Conservation (phyloP, 2,329 filamentous ascomycete genomes). For the Sarocladium strictum region DNA sequence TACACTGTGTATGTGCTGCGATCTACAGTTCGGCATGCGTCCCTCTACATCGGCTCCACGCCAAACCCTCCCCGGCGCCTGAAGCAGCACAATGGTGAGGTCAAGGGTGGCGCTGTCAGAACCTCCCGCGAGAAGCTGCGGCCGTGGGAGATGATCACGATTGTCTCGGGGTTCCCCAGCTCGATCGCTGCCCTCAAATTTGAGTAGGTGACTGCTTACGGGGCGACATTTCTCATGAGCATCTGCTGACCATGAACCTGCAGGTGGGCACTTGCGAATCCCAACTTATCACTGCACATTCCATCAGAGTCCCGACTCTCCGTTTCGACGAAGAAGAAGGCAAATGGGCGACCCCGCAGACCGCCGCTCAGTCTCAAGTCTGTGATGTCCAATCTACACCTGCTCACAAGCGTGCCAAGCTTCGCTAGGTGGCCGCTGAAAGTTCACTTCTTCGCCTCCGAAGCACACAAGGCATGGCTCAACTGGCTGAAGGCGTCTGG, state of each 20-base stretch:
- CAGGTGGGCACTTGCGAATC: constrained; percentile 90
- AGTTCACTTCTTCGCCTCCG: constrained; percentile 69
- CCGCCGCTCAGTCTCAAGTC: constrained; percentile 58
- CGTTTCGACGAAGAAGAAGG: constrained; percentile 43
- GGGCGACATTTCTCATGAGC: not conserved
- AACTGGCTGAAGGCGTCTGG: constrained; percentile 46
- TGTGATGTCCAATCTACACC: constrained; percentile 72
- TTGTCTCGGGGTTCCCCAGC: constrained; percentile 85
- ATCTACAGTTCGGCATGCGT: constrained; percentile 66
- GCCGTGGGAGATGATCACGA: constrained; percentile 86
- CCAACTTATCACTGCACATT: constrained; percentile 75
- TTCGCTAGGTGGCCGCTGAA: constrained; percentile 80
- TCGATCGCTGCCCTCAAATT: constrained; percentile 87
- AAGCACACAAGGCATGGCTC: constrained; percentile 66
- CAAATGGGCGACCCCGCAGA: constrained; percentile 47
- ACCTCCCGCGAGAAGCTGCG: constrained; percentile 64
- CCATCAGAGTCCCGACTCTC: constrained; percentile 55
- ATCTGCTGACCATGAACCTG: not conserved
- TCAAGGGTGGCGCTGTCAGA: constrained; percentile 72
- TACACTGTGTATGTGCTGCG: constrained; percentile 92
- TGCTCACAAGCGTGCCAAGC: constrained; percentile 71
- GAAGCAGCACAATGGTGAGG: constrained; percentile 83
- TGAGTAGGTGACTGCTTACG: constrained; percentile 54
- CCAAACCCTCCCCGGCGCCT: constrained; percentile 80
- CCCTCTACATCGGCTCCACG: constrained; percentile 86